Evolutionary conservation across 805 yeast species (phyloP), one percentile per base, ranked within the genome.

Genomic region (Saturnispora ahearnii): DNA sequence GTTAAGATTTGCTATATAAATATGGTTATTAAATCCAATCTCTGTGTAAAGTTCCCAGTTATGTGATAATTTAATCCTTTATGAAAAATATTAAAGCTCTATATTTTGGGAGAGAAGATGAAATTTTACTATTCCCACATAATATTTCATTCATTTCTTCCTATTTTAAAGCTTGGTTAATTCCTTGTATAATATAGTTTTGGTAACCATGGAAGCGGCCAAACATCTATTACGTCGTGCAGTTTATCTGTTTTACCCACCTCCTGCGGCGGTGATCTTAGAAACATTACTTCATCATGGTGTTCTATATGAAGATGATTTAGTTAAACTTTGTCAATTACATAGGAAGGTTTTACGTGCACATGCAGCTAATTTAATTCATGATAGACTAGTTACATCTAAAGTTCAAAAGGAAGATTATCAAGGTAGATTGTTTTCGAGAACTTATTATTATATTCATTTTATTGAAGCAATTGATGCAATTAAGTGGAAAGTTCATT

Each of bases 401-500:
- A 90, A 86, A 54, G 74, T 75, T 30, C 93, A 85, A 62, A 79
- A 84, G 65, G 88, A 79, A 61, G 84, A 78, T 52, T 80, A 77
- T 4, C 74, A 76, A 24, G 85, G 79, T 50, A 73, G 96, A 54
- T 77, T 84, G 50, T 80, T 82, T 44, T 76, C 90, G 58, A 84
- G 91, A 2, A 88, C 88, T 59, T 93, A 84, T 68, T 93, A 78
- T 65, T 65, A 55, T 44, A 82, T 91, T 49, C 96, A 88, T 62
- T 80, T 78, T 62, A 87, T 96, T 3, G 96, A 89, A 64, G 95
- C 98, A 0, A 87, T 93, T 38, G 99, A 93, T 68, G 81, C 96
- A 3, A 81, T 93, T 62, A 93, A 93, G 67, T 93, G 98, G 98
- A 89, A 90, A 62, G 86, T 91, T 52, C 96, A 91, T 64, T 79